Percentiles rank a stretch among this genome's conserved stretches.
phyloP scores from a whole-genome alignment of 768 basidiomycete genomes.

The Hemileccinum impolitum region DNA sequence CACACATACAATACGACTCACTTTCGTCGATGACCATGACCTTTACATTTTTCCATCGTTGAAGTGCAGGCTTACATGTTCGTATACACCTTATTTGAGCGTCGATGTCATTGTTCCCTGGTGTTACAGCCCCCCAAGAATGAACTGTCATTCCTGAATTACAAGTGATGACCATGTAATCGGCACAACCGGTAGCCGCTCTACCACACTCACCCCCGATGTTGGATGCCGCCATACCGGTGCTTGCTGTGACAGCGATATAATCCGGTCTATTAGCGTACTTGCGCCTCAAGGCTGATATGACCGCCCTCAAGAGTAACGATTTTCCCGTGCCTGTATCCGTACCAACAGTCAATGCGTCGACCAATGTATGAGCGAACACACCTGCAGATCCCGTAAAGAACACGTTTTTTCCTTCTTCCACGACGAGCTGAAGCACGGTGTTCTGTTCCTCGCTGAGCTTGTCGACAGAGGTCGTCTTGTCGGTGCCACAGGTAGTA shows the following conservation, averaged over 20 bases:
- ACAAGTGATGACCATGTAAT: neutral
- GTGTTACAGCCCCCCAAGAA: constrained; percentile 57
- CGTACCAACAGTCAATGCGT: neutral
- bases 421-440: constrained; percentile 50
- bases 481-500: constrained; percentile 28
- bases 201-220: constrained; percentile 37
- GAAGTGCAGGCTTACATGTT: constrained; percentile 50
- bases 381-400: constrained; percentile 69
- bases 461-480: constrained; percentile 33
- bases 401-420: constrained; percentile 58
- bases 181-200: neutral
- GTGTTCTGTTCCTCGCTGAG: constrained; percentile 53
- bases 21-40: constrained; percentile 68
- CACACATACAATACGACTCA: constrained; percentile 20
- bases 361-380: neutral
- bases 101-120: constrained; percentile 39
- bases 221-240: constrained; percentile 46
- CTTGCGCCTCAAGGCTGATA: constrained; percentile 43
- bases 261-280: constrained; percentile 29
- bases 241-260: constrained; percentile 46
- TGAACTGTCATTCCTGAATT: constrained; percentile 55
- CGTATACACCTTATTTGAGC: constrained; percentile 48
- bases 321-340: constrained; percentile 62
- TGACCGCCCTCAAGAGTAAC: constrained; percentile 55
- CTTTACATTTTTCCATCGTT: constrained; percentile 55